Conservation (phyloP, 1,284 basidiomycete genomes). For the Bondarzewia mesenterica region DNA sequence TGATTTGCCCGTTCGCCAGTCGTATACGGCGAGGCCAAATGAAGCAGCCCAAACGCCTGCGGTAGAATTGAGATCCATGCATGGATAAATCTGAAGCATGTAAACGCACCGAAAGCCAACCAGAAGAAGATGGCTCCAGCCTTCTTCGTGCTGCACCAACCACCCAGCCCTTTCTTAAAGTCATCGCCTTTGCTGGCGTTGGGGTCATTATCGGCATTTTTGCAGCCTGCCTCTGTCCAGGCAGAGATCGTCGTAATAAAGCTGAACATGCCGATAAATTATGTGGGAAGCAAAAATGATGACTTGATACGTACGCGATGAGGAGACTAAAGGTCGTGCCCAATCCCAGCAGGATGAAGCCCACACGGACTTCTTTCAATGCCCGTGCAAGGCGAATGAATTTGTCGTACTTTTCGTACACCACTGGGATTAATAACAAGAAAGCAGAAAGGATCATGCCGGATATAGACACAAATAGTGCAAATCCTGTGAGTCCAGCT, state of each 20-base stretch:
- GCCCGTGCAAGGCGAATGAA: conserved; percentile 68
- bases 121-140: conserved; percentile 84
- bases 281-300: conserved; percentile 6
- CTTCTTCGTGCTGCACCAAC: conserved; percentile 88
- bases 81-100: not conserved
- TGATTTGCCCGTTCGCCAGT: conserved; percentile 68
- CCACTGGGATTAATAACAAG: conserved; percentile 69
- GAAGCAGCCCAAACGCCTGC: conserved; percentile 63
- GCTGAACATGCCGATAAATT: conserved; percentile 27
- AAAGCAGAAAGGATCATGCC: conserved; percentile 67
- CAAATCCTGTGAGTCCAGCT: conserved; percentile 83
- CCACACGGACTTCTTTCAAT: conserved; percentile 71
- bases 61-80: conserved; percentile 1
- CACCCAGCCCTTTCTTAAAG: conserved; percentile 59
- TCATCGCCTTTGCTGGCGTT: conserved; percentile 58
- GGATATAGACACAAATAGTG: conserved; percentile 69
- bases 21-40: conserved; percentile 49
- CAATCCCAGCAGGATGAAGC: conserved; percentile 68
- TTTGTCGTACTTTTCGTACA: conserved; percentile 83
- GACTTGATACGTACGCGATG: conserved; percentile 49
- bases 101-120: conserved; percentile 57
- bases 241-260: conserved; percentile 70
- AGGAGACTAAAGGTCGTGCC: conserved; percentile 62
- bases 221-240: conserved; percentile 80
- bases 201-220: conserved; percentile 68